Base-by-base conservation (phyloP, 495 filamentous ascomycete genomes). In the Penicillium turbatum region DNA sequence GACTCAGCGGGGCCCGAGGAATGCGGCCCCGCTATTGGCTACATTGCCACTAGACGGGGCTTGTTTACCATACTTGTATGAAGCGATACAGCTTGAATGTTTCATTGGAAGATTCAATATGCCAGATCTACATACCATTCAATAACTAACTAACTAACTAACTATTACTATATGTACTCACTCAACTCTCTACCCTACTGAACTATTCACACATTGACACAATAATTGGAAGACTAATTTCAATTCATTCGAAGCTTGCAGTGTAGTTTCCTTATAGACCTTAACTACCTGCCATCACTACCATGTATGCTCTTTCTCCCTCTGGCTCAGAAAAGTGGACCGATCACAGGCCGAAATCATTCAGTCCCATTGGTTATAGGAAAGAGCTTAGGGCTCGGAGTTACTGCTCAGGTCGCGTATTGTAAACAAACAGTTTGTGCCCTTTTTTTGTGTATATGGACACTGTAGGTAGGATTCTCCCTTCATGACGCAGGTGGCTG, bases 1-100 rank as follows among this genome's bases (percentile, higher is more conserved):
- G 61, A 72, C 48, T 74, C 65, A 74, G 68, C 63, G 51, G 41
- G 36, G 47, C 35, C 27, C 34, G 8, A 15, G 5, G 15, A 31
- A 32, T 37, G 12, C 5, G 6, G 0, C 0, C 16, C 30, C 41
- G 24, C 44, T 35, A 60, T 62, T 65, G 62, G 59, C 12, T 40
- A n/a, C 5, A 26, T 41, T 17, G 39, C 35, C 26, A 54, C 36
- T 45, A 19, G 48, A 56, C 44, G 39, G 45, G 30, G 46, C 15
- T 57, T 63, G 36, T 50, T 56, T 52, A 48, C 57, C 35, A 11
- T 32, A 34, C 37, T 24, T 4, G 21, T 24, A 24, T 4, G 21
- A 2, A 24, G 21, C 15, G 49, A 48, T 36, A 48, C 32, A 19
- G 21, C 17, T n/a, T 11, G 0, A n/a, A 47, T 30, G 41, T 44